Evolutionary conservation across 192 early-diverging fungal species (phyloP), one percentile per base, ranked within the genome.

Genomic region (Martensiomyces pterosporus): DNA sequence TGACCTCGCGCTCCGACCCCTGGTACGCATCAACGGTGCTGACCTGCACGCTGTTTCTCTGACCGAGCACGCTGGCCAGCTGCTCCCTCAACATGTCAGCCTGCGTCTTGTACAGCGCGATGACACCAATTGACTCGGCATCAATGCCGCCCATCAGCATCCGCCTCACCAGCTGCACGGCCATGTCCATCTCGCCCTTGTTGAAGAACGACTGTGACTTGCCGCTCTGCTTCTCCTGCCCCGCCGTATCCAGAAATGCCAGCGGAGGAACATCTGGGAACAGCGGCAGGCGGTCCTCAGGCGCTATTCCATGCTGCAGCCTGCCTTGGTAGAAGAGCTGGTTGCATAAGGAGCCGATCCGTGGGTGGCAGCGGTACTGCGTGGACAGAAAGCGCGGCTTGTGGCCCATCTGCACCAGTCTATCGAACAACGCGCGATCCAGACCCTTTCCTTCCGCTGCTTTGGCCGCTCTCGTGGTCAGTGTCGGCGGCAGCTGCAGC

Each of bases 371-470:
- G 16, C 77, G 67, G 47, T 76, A 79, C 48, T 79, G 77, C 12
- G 64, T 72, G 1, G 68, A 48, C 15, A 79, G 61, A n/a, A 64
- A 55, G 12, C 41, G 45, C 6, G 69, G 60, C 1, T 9, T 9
- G 17, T 52, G 57, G 8, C 63, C 77, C 59, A 81, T 67, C 58
- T 81, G 74, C 0, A 63, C 68, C 13, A 89, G 59, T 34, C 93
- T 61, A 43, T 89, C 83, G 66, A 94, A 97, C 15, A 97, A 49
- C 1, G 91, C 91, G 16, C 88, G 72, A 19, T 93, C 88, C 14
- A 95, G 64, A 1, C 70, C 70, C 19, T 26, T 47, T 24, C 88
- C 88, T 48, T 80, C 73, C 1, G 73, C 48, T 0, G 45, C 55
- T 17, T 53, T 50, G 10, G 79, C 67, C 2, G 72, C 49, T 10